These are phyloP conservation scores for Penicillium canariense DNA, from an alignment of 495 filamentous ascomycete genomes.

Conservation along the genomic window DNA sequence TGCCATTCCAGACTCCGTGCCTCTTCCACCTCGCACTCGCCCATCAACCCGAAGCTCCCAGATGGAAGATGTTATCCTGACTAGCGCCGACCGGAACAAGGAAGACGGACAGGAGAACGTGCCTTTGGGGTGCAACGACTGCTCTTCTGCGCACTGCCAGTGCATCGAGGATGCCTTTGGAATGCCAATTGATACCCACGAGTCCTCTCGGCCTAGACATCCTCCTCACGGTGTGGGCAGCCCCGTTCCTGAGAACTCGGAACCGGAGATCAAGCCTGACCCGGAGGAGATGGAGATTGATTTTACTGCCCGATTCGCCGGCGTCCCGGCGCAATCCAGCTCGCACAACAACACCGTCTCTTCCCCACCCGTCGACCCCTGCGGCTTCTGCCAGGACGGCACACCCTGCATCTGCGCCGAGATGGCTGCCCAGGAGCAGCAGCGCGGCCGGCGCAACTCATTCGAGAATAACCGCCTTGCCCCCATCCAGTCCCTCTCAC, in stretches of 20 bases:
- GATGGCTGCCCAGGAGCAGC: conserved; percentile 52
- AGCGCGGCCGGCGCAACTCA: conserved; percentile 29
- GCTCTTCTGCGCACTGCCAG: conserved; percentile 59
- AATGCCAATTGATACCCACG: conserved; percentile 34
- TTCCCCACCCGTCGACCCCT: conserved; percentile 59
- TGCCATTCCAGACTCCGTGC: conserved; percentile 31
- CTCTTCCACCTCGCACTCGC: conserved; percentile 29
- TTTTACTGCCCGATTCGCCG: conserved; percentile 65
- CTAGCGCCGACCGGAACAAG: conserved; percentile 12
- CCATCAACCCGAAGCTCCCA: conserved; percentile 23
- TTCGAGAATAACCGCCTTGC: conserved; percentile 49
- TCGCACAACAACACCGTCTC: conserved; percentile 29
- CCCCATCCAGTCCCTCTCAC: conserved; percentile 50
- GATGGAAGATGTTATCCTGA: conserved; percentile 22
- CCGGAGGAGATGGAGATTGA: conserved; percentile 70
- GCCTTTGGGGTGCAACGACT: conserved; percentile 61
- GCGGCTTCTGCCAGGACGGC: conserved; percentile 85
- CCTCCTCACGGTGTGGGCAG: conserved; percentile 31
- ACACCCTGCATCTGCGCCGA: conserved; percentile 84
- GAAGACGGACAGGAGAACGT: conserved; percentile 31
- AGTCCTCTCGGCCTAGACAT: conserved; percentile 32
- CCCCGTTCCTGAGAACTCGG: conserved; percentile 31
- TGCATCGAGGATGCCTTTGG: conserved; percentile 68
- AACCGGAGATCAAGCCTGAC: conserved; percentile 47
- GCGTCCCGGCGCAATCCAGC: conserved; percentile 32